Evolutionary conservation across 2,329 filamentous ascomycete genomes (phyloP).

Genomic region (Bisporella sp.): DNA sequence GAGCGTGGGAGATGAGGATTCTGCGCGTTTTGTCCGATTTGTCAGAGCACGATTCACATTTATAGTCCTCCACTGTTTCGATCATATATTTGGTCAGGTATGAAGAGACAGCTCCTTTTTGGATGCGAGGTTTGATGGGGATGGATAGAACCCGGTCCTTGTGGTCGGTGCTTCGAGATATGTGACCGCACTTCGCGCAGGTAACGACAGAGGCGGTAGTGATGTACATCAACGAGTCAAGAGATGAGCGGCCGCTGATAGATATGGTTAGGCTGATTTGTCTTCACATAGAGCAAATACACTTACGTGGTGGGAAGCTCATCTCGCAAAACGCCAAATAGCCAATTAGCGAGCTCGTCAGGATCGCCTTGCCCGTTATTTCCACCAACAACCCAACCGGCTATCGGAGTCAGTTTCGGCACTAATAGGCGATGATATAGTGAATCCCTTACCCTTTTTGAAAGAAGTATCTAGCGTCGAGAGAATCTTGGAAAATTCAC

Average conservation of each 20-base stretch:
- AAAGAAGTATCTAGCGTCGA: no score
- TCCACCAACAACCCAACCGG: constrained; percentile 16
- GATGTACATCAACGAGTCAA: constrained; percentile 17
- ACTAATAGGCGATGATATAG: no score
- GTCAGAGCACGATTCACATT: constrained; percentile 20
- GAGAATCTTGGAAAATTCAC: no score
- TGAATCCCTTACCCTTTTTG: no score
- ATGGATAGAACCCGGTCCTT: constrained; percentile 21
- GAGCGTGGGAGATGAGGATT: constrained; percentile 15
- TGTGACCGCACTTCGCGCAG: constrained; percentile 20
- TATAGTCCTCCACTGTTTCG: constrained; percentile 19
- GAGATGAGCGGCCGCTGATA: constrained; percentile 9
- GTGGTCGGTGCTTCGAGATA: constrained; percentile 13
- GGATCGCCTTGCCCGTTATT: constrained; percentile 23
- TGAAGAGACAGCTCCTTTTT: constrained; percentile 10
- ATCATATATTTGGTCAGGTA: constrained; percentile 19
- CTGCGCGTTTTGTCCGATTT: constrained; percentile 8
- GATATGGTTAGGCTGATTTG: background rate
- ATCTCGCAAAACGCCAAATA: constrained; percentile 18
- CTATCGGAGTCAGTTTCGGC: background rate
- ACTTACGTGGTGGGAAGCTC: constrained; percentile 22
- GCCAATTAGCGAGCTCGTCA: constrained; percentile 23
- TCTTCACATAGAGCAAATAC: background rate
- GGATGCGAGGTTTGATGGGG: constrained; percentile 16
- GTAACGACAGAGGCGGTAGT: constrained; percentile 11